These are phyloP conservation scores for Populus euphratica DNA, from an alignment of 345 rosid species.

Conservation along the genomic window DNA sequence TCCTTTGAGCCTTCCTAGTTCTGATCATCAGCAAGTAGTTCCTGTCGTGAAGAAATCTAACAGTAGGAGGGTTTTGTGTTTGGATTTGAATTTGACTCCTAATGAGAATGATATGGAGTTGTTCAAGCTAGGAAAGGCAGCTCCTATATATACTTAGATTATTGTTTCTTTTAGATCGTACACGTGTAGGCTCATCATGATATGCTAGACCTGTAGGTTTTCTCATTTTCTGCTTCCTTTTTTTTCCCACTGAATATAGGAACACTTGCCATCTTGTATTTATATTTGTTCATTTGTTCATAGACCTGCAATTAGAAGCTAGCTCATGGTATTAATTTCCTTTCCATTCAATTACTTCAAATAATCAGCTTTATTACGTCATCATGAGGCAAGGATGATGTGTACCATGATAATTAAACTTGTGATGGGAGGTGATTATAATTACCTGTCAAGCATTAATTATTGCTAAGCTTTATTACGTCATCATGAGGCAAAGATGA, in stretches of 20 bases:
- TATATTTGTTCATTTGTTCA: conserved; percentile 15
- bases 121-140: conserved; percentile 29
- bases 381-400: conserved; percentile 10
- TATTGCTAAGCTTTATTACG: background rate
- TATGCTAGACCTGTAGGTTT: background rate
- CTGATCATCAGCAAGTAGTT: background rate
- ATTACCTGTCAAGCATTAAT: background rate
- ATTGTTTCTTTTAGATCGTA: conserved; percentile 33
- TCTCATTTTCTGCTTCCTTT: background rate
- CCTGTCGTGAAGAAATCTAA: conserved; percentile 46
- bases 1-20: background rate
- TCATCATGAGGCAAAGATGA: conserved; percentile 9
- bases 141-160: conserved; percentile 20
- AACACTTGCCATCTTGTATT: background rate
- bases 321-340: background rate
- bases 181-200: background rate
- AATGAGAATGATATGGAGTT: conserved; percentile 53
- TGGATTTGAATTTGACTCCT: conserved; percentile 73
- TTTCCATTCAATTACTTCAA: background rate
- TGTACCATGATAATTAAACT: background rate
- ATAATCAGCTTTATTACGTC: background rate
- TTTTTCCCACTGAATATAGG: background rate
- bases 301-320: background rate
- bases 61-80: conserved; percentile 41
- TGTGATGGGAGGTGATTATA: background rate